Base-by-base conservation (phyloP, 2,329 filamentous ascomycete species). In the Aureobasidium lini region DNA sequence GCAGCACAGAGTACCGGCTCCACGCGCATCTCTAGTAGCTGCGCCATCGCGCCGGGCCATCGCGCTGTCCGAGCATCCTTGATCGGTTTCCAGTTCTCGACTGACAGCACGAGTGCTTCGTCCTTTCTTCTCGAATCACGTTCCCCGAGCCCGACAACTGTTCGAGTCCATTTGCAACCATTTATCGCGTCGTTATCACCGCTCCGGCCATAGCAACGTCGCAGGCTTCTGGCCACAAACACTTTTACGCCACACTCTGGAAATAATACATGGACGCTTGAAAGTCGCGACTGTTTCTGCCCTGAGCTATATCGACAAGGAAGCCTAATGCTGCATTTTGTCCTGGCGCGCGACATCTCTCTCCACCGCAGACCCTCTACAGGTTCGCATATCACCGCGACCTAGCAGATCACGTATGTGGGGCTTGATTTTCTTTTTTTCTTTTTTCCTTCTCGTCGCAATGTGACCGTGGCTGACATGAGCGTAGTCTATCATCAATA, bases 21-120 rank as follows among this genome's bases (percentile, higher is more conserved):
- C 42, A 29, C 52, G 52, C 52, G 11, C 39, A 48, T 42, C 42
- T 57, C 11, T 43, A 57, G 39, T 56, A 46, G 36, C 54, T 57
- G 54, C 54, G 54, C 54, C 54, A 57, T 57, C 54, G 43, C 54
- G 54, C 43, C 54, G 54, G 43, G 54, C 54, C 54, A 57, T 57
- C 54, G 43, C 54, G 42, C 43, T 48, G 54, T 57, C 54, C 54
- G 54, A 57, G 54, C 42, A 56, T 56, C 40, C 52, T 56, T 56
- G 52, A 56, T 37, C 40, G 31, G 6, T 56, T 29, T 34, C 29
- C 39, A 54, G 28, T 54, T 13, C 52, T 56, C 31, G 31, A 56
- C 40, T 13, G 40, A 56, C 31, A 56, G 52, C 40, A 18, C 37
- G 6, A 42, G 50, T 56, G 29, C 39, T 54, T 11, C 40, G n/a